A percentile compares a stretch with the other conserved stretches of the same genome.
phyloP scores from a whole-genome alignment of 306 rosid genomes.

The Ochetophila trinervis region DNA sequence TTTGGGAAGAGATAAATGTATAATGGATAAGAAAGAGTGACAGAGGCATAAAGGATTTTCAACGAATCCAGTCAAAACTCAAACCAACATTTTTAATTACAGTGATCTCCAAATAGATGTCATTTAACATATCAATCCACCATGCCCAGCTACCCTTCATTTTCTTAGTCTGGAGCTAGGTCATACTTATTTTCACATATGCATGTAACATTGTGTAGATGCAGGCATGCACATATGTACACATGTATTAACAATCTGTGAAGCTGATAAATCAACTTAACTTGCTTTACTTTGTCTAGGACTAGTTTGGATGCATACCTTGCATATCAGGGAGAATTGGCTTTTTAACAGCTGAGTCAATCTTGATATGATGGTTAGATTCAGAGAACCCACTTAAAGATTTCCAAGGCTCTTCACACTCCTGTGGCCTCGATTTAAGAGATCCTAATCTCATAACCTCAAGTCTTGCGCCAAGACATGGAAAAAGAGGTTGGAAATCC shows the following conservation, averaged over 20 bases:
- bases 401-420: slow-evolving; percentile 40
- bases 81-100: slow-evolving; percentile 6
- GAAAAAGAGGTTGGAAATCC: slow-evolving; percentile 50
- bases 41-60: background rate
- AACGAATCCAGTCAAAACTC: background rate
- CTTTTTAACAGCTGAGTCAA: slow-evolving; percentile 40
- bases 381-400: slow-evolving; percentile 36
- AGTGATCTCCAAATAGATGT: background rate
- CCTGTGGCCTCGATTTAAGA: slow-evolving; percentile 39
- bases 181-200: background rate
- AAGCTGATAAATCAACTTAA: background rate
- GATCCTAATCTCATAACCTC: slow-evolving; percentile 46
- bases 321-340: slow-evolving; percentile 38
- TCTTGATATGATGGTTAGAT: slow-evolving; percentile 33
- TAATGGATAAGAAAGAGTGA: background rate
- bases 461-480: slow-evolving; percentile 36
- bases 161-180: no score
- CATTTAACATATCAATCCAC: background rate
- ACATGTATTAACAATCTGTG: background rate
- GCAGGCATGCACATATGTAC: background rate
- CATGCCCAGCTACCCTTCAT: background rate
- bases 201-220: background rate
- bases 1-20: background rate
- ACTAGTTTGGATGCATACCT: slow-evolving; percentile 43
- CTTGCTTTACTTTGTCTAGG: background rate